Evolutionary conservation across 306 rosid genomes (phyloP), one percentile per base, ranked within the genome.

Genomic region (Cicer cuneatum): DNA sequence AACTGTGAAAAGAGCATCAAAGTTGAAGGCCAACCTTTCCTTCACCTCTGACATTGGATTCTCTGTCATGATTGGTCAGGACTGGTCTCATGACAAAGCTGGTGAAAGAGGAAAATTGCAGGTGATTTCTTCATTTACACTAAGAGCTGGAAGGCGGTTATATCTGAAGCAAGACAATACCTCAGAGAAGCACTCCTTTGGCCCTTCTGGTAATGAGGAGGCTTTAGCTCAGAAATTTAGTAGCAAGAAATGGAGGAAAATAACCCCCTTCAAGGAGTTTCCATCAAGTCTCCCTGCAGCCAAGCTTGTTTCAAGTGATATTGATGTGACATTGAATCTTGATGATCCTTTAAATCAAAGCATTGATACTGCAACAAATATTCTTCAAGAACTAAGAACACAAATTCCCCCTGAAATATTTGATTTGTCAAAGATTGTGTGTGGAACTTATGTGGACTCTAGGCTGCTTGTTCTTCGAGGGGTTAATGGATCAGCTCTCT

Each of bases 381-480:
- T 86, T 8, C 85, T 90, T 51, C 91, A 81, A 71, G 98, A 94
- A 85, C 83, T 91, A 39, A 86, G 92, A 69, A 76, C 78, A 49
- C 98, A 91, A 75, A 51, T 91, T 75, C 98, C 98, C 1, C 94
- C 98, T 0, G 97, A 91, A 77, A 85, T 94, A 80, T 94, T 94
- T 78, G 98, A 94, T 87, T 51, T 94, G 84, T 85, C 98, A 0
- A 89, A 88, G 92, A 78, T 94, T 10, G 96, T 91, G 12, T 94
- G 98, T 54, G 98, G 98, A 83, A 94, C 98, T 10, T 94, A 87
- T 53, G 97, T 88, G 43, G 97, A 94, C 82, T 83, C 97, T 11
- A 88, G 98, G 85, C 56, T 89, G 63, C 88, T 94, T 10, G 89
- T 93, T 58, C 86, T 93, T 24, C 85, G 98, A 4, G 90, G 97